These are phyloP conservation scores for Cutaneotrichosporon sp. DNA, from an alignment of 1,284 basidiomycete genomes.

Conservation along the genomic window DNA sequence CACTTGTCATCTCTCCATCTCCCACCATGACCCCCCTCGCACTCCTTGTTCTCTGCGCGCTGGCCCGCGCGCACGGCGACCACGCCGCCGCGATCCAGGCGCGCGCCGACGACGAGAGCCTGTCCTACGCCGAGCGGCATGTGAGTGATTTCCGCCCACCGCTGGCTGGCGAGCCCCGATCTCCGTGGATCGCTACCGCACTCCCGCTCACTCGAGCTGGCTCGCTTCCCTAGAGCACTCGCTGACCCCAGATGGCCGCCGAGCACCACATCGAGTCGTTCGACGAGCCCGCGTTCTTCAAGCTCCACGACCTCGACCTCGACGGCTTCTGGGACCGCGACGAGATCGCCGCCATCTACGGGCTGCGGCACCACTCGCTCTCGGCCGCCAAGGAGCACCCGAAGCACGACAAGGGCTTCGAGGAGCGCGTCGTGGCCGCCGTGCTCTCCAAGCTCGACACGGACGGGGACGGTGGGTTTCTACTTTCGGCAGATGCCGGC, in stretches of 20 bases:
- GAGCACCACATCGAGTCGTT: conserved; percentile 55
- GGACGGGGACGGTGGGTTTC: conserved; percentile 64
- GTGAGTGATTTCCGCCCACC: too few species aligned
- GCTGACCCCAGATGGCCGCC: conserved; percentile 45
- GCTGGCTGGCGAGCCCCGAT: too few species aligned
- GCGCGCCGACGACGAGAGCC: conserved; percentile 28
- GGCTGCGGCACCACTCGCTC: conserved; percentile 92
- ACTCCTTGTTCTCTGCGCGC: conserved; percentile 22
- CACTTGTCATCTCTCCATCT: not conserved
- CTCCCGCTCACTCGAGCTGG: not conserved
- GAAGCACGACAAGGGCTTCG: conserved; percentile 56
- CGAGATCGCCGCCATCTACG: conserved; percentile 89
- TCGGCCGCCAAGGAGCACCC: conserved; percentile 77
- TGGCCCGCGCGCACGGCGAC: conserved; percentile 40
- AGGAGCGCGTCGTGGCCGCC: conserved; percentile 77
- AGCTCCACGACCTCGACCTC: conserved; percentile 85
- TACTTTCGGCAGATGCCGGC: too few species aligned
- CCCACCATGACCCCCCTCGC: conserved; percentile 18
- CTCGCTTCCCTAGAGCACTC: not conserved
- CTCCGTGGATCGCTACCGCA: too few species aligned
- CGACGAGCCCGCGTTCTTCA: conserved; percentile 53
- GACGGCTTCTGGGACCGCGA: conserved; percentile 71
- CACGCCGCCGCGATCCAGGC: conserved; percentile 17
- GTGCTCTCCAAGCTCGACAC: conserved; percentile 77
- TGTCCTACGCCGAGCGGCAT: conserved; percentile 59